These are phyloP conservation scores for Salix udensis DNA, from an alignment of 345 rosid genomes.

Conservation along the genomic window DNA sequence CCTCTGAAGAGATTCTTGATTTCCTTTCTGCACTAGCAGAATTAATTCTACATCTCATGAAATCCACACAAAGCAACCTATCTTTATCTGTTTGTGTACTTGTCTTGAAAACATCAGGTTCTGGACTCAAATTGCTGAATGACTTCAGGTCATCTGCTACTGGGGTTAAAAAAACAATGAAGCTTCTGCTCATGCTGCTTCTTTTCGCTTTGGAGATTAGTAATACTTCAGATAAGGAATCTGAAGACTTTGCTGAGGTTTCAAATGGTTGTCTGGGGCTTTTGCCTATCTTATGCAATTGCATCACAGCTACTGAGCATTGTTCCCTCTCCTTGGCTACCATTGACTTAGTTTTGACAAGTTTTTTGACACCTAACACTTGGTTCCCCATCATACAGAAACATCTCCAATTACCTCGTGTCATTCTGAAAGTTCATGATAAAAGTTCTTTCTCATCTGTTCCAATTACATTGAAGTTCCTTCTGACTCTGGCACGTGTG, in stretches of 20 bases:
- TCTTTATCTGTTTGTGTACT: constrained; percentile 43
- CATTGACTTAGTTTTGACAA: constrained; percentile 54
- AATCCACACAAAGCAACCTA: constrained; percentile 39
- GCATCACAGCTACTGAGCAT: constrained; percentile 49
- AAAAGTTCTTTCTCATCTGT: constrained; percentile 41
- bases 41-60: constrained; percentile 56
- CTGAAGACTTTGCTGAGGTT: constrained; percentile 54
- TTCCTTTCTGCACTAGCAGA: constrained; percentile 65
- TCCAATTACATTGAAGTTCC: constrained; percentile 60
- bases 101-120: constrained; percentile 54
- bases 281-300: constrained; percentile 69
- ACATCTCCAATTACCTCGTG: constrained; percentile 59
- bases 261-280: constrained; percentile 61
- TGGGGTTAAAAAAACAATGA: constrained; percentile 44
- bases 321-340: constrained; percentile 56
- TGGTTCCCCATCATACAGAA: constrained; percentile 74
- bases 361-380: constrained; percentile 61
- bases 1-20: constrained; percentile 48
- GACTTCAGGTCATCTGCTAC: constrained; percentile 41
- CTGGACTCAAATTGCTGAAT: constrained; percentile 57
- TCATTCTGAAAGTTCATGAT: constrained; percentile 64
- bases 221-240: constrained; percentile 29
- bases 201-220: constrained; percentile 48
- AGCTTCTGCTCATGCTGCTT: constrained; percentile 59
- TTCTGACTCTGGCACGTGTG: constrained; percentile 68